Conservation (phyloP, 148 eudicot species). For the Limonium bicolor region DNA sequence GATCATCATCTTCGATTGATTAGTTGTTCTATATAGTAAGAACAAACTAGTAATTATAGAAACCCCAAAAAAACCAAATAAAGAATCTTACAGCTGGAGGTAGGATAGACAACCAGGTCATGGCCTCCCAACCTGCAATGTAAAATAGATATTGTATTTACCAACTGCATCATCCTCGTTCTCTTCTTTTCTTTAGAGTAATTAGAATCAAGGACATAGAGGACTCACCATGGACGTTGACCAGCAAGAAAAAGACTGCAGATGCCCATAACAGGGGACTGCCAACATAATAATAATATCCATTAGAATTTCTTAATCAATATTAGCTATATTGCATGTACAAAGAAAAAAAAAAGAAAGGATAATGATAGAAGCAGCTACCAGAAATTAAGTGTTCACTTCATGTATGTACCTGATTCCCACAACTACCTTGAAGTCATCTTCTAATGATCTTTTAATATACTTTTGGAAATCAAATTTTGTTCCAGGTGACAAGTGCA, state of each 20-base stretch:
- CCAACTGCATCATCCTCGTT: too few relatives aligned
- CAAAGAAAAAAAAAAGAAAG: background rate
- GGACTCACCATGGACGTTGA: slow-evolving; percentile 1
- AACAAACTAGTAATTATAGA: background rate
- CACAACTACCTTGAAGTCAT: slow-evolving; percentile 73
- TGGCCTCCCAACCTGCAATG: slow-evolving; percentile 62
- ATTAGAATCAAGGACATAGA: too few relatives aligned
- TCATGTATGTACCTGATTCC: slow-evolving; percentile 85
- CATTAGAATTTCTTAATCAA: too few relatives aligned
- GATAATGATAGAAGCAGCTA: background rate
- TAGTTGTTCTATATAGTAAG: background rate
- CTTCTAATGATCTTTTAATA: slow-evolving; percentile 86
- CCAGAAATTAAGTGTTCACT: background rate
- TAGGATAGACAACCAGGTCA: slow-evolving; percentile 63
- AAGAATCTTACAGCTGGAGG: slow-evolving; percentile 51
- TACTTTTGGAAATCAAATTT: slow-evolving; percentile 82
- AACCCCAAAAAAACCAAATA: background rate
- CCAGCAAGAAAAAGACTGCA: slow-evolving; percentile 5
- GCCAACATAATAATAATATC: too few relatives aligned
- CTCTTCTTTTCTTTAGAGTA: background rate
- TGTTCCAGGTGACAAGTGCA: slow-evolving; percentile 78
- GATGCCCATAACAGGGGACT: slow-evolving; percentile 5
- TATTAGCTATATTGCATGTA: background rate
- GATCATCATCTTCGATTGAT: background rate
- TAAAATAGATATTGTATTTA: too few relatives aligned